Conservation (phyloP, 2,329 filamentous ascomycete species). For the Xylariaceae sp. region DNA sequence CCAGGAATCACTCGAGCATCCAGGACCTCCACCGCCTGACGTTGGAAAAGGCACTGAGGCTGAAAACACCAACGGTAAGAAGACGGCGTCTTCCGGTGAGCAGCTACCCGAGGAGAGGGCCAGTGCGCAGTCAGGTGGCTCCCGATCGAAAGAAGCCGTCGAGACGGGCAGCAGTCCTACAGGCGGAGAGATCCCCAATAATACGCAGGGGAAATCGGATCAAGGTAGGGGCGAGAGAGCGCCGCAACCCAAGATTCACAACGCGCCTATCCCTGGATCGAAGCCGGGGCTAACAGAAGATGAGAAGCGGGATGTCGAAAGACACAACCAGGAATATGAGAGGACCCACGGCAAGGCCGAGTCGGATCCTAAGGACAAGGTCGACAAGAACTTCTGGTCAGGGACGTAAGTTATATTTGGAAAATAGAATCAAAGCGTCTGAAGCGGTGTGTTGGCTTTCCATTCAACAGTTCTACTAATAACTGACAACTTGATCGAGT, state of each 20-base stretch:
- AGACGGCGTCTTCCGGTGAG: slow-evolving; percentile 16
- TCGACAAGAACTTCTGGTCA: slow-evolving; percentile 52
- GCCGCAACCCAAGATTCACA: slow-evolving; percentile 48
- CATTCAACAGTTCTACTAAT: slow-evolving; percentile 13
- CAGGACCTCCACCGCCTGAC: slow-evolving; percentile 37
- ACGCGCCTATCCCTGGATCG: slow-evolving; percentile 39
- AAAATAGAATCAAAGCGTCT: neutral
- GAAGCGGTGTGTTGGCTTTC: neutral
- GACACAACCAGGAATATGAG: slow-evolving; percentile 55
- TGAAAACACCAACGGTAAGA: slow-evolving; percentile 25
- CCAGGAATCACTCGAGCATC: slow-evolving; percentile 38
- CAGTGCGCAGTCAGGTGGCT: slow-evolving; percentile 37
- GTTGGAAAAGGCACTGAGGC: slow-evolving; percentile 38
- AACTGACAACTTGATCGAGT: neutral
- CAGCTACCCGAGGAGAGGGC: slow-evolving; percentile 31
- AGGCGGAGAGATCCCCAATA: slow-evolving; percentile 27
- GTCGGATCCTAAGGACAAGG: slow-evolving; percentile 43
- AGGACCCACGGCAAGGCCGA: slow-evolving; percentile 45
- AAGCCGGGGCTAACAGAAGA: slow-evolving; percentile 40
- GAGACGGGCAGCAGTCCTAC: slow-evolving; percentile 34
- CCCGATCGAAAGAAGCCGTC: slow-evolving; percentile 37
- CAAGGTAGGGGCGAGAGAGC: slow-evolving; percentile 32
- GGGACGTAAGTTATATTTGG: slow-evolving; percentile 34
- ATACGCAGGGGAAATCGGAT: slow-evolving; percentile 22
- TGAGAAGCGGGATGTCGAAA: slow-evolving; percentile 52